Base-by-base conservation (phyloP, 306 rosid species). In the Lithocarpus polystachyus region DNA sequence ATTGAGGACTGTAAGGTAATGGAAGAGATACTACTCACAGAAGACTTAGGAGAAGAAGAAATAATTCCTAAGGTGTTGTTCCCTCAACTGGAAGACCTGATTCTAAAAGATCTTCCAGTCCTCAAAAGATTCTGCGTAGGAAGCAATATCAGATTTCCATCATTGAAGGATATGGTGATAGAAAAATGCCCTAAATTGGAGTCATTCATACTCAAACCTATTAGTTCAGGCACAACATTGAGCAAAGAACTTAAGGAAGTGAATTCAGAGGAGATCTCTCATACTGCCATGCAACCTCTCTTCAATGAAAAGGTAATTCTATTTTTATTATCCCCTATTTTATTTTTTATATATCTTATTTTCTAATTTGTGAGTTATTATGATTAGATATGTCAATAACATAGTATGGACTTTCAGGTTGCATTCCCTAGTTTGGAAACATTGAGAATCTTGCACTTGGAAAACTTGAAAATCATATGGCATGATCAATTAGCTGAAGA, bases 11-110 rank as follows among this genome's bases (percentile, higher is more conserved):
- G 48, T 40, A 40, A 7, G 9, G 48, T 40, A 62, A 65, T 82
- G 74, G 77, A 82, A 37, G 60, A 52, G 2, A 55, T 85, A 54
- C 40, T 85, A 29, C 12, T 15, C 20, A 9, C 24, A 7, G 72
- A 56, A 29, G 11, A 40, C 10, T 40, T 40, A 40, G 48, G 48
- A 40, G 48, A 0, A 40, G 48, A 40, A 40, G 11, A 40, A 1
- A 40, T 40, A 0, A 40, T 40, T 40, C 48, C 11, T 6, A 40
- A 0, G 2, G 48, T 40, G 0, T 7, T 40, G 11, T 40, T 40
- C 48, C 48, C 48, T 40, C 48, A 2, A 7, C 2, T 40, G 48
- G 2, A 5, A 5, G 2, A 0, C 48, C 48, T 7, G 8, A 0
- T 0, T 0, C 11, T 40, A 40, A 1, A 40, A 37, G 43, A 37